Evolutionary conservation across 257 asterid species (phyloP), one percentile per base, ranked within the genome.

Genomic region (Parsonsia alboflavescens): DNA sequence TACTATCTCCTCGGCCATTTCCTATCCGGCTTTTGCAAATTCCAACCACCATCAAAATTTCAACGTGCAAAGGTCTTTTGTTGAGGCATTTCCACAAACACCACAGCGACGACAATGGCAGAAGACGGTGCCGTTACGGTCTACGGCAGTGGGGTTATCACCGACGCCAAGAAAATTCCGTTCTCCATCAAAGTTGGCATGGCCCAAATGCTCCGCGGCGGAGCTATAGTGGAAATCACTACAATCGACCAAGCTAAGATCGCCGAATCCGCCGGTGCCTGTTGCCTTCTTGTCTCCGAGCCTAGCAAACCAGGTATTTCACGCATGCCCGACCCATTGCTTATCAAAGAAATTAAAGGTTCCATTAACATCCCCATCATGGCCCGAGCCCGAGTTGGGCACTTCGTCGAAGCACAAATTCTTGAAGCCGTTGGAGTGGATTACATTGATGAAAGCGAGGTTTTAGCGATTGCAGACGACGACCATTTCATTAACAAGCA

Each of bases 221-320:
- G 98, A 49, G 93, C 87, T 42, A 83, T 86, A 67, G 89, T 89
- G 57, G 94, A 89, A 77, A 96, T 93, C 78, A 67, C 79, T 52
- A 77, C 48, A 42, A 80, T 84, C n/a, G 86, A 88, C 64, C 97
- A 93, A 75, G 97, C 98, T 4, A 89, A 85, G 80, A 93, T 81
- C 81, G 96, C 96, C 0, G 98, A 93, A 71, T 87, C 92, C 11
- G 93, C 97, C 69, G 98, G 98, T 61, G 96, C 94, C 10, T 87
- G 94, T 72, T 89, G 96, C 74, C 83, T 90, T 1, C 59, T 85
- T 73, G 93, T 89, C 61, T 72, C 92, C 42, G 94, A 89, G 41
- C 87, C 88, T 42, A 71, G 26, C 24, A 70, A 71, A n/a, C 48
- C 77, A 39, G 89, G 94, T n/a, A 84, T 92, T 10, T 80, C 90